Percentiles rank a stretch among this genome's conserved stretches.
Evolutionary conservation across 805 yeast species (phyloP).

Genomic region (Cyberlindnera amylophila): DNA sequence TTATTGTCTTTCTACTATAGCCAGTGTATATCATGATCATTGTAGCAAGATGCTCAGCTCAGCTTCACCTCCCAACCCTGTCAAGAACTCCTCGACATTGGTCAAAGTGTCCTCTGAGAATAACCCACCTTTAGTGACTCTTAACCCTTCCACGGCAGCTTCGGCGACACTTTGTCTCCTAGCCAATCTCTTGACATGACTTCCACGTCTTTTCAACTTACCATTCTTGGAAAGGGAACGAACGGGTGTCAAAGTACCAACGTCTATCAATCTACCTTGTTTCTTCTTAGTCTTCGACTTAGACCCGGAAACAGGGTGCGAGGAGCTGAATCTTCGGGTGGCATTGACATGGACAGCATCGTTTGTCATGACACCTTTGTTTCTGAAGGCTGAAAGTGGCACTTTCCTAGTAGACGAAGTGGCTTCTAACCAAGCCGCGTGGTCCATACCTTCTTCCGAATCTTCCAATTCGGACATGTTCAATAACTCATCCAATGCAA

Average conservation of each 20-base stretch:
- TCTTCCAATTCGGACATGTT: slow-evolving; percentile 87
- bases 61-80: slow-evolving; percentile 44
- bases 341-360: slow-evolving; percentile 29
- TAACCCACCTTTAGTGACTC: slow-evolving; percentile 72
- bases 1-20: not conserved
- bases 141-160: slow-evolving; percentile 70
- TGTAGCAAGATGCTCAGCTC: slow-evolving; percentile 35
- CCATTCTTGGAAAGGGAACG: slow-evolving; percentile 14
- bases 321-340: slow-evolving; percentile 22
- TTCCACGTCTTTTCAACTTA: slow-evolving; percentile 22
- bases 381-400: slow-evolving; percentile 89
- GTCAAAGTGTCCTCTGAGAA: slow-evolving; percentile 72
- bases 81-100: slow-evolving; percentile 67
- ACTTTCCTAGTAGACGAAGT: slow-evolving; percentile 47
- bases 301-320: slow-evolving; percentile 7
- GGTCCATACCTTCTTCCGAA: slow-evolving; percentile 48
- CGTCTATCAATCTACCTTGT: slow-evolving; percentile 10
- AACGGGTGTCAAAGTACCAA: slow-evolving; percentile 19
- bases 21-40: not conserved
- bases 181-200: slow-evolving; percentile 3
- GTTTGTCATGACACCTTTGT: slow-evolving; percentile 51
- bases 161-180: slow-evolving; percentile 53
- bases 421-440: slow-evolving; percentile 32
- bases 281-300: slow-evolving; percentile 12
- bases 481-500: slow-evolving; percentile 73